Percentiles rank a stretch among this genome's conserved stretches.
phyloP scores from a whole-genome alignment of 148 eudicot species.

The Rhododendron ovatum region DNA sequence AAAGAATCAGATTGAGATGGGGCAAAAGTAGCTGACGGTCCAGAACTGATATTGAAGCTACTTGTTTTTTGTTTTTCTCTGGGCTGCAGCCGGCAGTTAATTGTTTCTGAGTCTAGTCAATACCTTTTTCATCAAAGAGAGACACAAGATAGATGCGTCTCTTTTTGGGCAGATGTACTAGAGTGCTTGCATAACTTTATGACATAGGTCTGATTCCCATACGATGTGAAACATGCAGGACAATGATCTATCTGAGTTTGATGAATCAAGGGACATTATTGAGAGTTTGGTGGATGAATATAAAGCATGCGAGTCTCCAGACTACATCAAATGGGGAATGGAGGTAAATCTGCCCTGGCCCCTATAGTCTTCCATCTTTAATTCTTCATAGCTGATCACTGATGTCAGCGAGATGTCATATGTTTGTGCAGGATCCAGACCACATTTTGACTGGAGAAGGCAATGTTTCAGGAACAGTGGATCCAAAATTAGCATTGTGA shows the following conservation, averaged over 20 bases:
- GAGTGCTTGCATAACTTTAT: background rate
- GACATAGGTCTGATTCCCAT: background rate
- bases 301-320: constrained; percentile 99
- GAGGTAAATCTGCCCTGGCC: constrained; percentile 50
- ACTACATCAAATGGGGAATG: constrained; percentile 99
- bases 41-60: background rate
- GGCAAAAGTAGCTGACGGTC: background rate
- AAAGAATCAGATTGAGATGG: background rate
- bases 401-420: background rate
- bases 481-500: constrained; percentile 57
- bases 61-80: background rate
- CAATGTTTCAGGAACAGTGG: constrained; percentile 62
- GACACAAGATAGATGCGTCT: background rate
- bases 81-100: background rate
- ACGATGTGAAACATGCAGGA: constrained; percentile 48
- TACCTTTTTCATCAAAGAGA: background rate
- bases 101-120: background rate
- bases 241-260: constrained; percentile 98
- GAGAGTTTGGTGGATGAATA: constrained; percentile 95
- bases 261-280: constrained; percentile 92
- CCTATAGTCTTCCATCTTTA: background rate
- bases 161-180: background rate
- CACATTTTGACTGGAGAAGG: constrained; percentile 73
- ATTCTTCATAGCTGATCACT: background rate
- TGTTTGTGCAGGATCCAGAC: constrained; percentile 65